Evolutionary conservation across 2,329 filamentous ascomycete species (phyloP), one percentile per base, ranked within the genome.

Genomic region (Fusarium nodosum): DNA sequence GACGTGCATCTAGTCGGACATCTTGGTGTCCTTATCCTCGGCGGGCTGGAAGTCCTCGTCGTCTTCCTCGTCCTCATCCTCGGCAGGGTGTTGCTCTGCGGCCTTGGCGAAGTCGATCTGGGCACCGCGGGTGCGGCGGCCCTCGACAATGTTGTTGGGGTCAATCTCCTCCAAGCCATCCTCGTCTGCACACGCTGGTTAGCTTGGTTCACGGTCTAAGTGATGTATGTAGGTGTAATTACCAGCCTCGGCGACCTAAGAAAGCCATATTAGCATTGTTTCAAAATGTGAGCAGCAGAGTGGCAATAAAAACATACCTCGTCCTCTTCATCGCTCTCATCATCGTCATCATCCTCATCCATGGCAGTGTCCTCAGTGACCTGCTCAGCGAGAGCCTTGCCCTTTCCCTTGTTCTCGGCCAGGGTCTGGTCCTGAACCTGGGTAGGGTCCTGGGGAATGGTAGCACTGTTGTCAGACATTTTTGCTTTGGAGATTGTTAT

Each of bases 81-180:
- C 88, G 69, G 85, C 88, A 47, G 88, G 89, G 74, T 92, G 87
- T 80, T 97, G 90, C 81, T 92, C 86, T 28, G 93, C 93, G 22
- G 94, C 94, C 84, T 97, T 94, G 76, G 92, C 91, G 82, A 93
- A 98, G 86, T 98, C 93, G 79, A 98, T 97, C 77, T 90, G 87
- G 81, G 93, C 93, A 78, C 94, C 94, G 77, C 95, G 95, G 69
- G 95, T 98, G 81, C 96, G 95, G 75, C 90, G 88, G 68, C 86
- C 87, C 62, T 83, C 79, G 77, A 98, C 90, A 79, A 98, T 97
- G 87, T 98, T 98, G 79, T 88, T 88, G 60, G 88, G 84, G 78
- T 97, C 93, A 79, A 99, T 97, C 82, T 95, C 94, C 79, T 97
- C 93, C 86, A 97, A 88, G 80, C 92, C 91, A 76, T 94, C 93